Evolutionary conservation across 2,329 filamentous ascomycete genomes (phyloP).

Genomic region (Diaporthe citrichinensis): DNA sequence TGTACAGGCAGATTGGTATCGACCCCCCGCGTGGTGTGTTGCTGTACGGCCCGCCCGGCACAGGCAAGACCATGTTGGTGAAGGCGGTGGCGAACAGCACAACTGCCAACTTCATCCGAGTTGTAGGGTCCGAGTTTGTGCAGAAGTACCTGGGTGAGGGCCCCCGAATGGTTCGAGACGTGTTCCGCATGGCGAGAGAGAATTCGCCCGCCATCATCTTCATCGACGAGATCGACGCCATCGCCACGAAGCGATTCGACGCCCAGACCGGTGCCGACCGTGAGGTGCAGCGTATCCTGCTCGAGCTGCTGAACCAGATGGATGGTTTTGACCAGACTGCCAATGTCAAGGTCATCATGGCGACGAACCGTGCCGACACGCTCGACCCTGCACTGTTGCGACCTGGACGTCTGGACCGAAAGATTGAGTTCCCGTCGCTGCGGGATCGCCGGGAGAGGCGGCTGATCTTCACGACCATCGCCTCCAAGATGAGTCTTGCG

Average conservation of each 20-base stretch:
- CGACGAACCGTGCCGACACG: constrained; percentile 97
- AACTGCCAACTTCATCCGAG: constrained; percentile 97
- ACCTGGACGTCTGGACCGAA: constrained; percentile 94
- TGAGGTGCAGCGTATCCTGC: constrained; percentile 97
- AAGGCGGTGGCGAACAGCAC: constrained; percentile 99
- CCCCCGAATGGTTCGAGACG: constrained; percentile 98
- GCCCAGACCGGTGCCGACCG: constrained; percentile 97
- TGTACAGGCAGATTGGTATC: constrained; percentile 99
- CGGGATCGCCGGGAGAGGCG: constrained; percentile 94
- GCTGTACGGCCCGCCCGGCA: constrained; percentile 95
- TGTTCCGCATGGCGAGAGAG: constrained; percentile 98
- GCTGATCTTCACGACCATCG: constrained; percentile 98
- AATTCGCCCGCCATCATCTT: constrained; percentile 99
- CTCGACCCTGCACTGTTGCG: constrained; percentile 94
- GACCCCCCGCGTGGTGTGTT: constrained; percentile 97
- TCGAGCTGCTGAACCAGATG: constrained; percentile 99
- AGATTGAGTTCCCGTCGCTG: constrained; percentile 98
- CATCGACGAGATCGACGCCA: constrained; percentile 99
- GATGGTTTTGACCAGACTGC: constrained; percentile 99
- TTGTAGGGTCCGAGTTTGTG: constrained; percentile 98
- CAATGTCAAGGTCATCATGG: constrained; percentile 99
- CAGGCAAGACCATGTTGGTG: constrained; percentile 96
- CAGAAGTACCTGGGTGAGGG: constrained; percentile 99
- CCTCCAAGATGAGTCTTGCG: constrained; percentile 95
- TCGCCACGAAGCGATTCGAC: constrained; percentile 99